Evolutionary conservation across 2,329 filamentous ascomycete species (phyloP), one percentile per base, ranked within the genome.

Genomic region (Septoria linicola): DNA sequence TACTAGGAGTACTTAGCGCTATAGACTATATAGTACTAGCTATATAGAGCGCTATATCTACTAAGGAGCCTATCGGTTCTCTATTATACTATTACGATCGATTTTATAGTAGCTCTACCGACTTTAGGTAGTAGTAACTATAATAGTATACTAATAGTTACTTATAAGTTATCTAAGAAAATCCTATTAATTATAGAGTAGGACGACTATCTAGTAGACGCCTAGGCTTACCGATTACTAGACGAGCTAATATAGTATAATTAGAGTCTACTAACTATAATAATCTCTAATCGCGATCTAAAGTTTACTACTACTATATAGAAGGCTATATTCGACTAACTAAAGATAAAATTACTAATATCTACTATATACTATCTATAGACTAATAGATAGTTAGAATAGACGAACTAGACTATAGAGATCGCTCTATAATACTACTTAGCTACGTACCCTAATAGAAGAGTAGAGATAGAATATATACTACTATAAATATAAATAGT

Each of bases 371-470:
- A 53, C 13, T 49, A 53, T 21, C 44, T 30, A 13, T 34, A 53
- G 20, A 48, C 8, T 2, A 36, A 53, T 17, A n/a, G 44, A 1
- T 27, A 53, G 20, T 44, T 20, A 14, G 31, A 53, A 14, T 14
- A 35, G 10, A 53, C 39, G 1, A 53, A 53, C 30, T 34, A 53
- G 19, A 53, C 32, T 1, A 11, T 50, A 3, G 45, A 53, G 16
- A 50, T 53, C 17, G 45, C 45, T 1, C 32, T 53, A 20, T 23
- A 39, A 0, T 53, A 41, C 17, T 53, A 36, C 20, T 17, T 53
- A 14, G 32, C 20, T 4, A 10, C 27, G 7, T 23, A 53, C 34
- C 50, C 20, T 8, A 20, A 41, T 11, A 8, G 25, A 34, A 40
- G 16, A 23, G 19, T 41, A 43, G 23, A 27, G 10, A 5, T 27